Evolutionary conservation across 2,329 filamentous ascomycete species (phyloP).

Genomic region (Drechslerella coelobrocha): DNA sequence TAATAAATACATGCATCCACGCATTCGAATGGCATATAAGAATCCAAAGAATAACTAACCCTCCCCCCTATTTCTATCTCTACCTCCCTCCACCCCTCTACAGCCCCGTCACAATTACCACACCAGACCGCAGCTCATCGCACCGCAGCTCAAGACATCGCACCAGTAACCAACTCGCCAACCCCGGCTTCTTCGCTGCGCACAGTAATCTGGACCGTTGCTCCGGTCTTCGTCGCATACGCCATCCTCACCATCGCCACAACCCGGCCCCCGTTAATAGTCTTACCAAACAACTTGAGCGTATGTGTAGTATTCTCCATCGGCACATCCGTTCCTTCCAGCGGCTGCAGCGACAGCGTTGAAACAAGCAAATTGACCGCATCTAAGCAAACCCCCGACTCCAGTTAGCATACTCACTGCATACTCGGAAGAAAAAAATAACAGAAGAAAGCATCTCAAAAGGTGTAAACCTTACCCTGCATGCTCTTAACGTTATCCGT

Average conservation of each 20-base stretch:
- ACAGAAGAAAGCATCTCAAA: neutral
- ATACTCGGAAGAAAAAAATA: slow-evolving; percentile 22
- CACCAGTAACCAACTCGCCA: slow-evolving; percentile 78
- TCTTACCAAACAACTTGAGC: slow-evolving; percentile 95
- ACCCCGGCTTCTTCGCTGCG: slow-evolving; percentile 92
- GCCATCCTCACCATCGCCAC: slow-evolving; percentile 90
- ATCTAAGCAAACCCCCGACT: slow-evolving; percentile 72
- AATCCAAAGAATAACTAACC: neutral
- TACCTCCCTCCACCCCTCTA: no score
- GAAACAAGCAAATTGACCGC: slow-evolving; percentile 90
- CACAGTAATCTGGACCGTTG: slow-evolving; percentile 93
- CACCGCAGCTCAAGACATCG: slow-evolving; percentile 37
- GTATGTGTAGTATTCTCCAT: slow-evolving; percentile 89
- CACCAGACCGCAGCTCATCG: no score
- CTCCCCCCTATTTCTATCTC: neutral
- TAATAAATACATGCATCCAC: neutral
- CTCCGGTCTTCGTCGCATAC: slow-evolving; percentile 86
- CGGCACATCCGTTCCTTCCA: slow-evolving; percentile 92
- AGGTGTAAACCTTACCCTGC: slow-evolving; percentile 69
- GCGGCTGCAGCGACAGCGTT: slow-evolving; percentile 84
- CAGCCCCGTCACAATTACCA: slow-evolving; percentile 12
- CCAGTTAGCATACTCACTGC: slow-evolving; percentile 54
- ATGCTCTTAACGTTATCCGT: slow-evolving; percentile 89
- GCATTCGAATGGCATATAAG: neutral
- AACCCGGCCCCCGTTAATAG: slow-evolving; percentile 85